Base-by-base conservation (phyloP, 495 filamentous ascomycete genomes). In the Trichocladium antarcticum region DNA sequence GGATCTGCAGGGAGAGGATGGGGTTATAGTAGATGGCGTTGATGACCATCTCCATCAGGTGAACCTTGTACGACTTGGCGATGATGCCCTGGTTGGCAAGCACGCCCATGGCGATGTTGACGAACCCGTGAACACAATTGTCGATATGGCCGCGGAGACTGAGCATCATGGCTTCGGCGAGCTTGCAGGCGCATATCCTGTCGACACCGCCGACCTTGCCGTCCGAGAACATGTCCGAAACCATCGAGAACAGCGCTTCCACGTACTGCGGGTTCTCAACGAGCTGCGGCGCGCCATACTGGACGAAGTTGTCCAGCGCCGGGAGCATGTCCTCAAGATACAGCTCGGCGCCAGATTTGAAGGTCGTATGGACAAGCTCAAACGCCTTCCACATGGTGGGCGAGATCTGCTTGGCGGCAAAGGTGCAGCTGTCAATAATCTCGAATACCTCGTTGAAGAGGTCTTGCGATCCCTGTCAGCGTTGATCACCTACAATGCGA, bases 321-420 rank as follows among this genome's bases (percentile, higher is more conserved):
- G 92, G 92, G 22, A 98, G 81, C 92, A 98, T 98, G 53, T 98
- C 92, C 63, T 95, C 89, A n/a, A 98, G 78, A 56, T 97, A 98
- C 19, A 97, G 74, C 71, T 97, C 92, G 14, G 92, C 92, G 28
- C 92, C 89, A 37, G 87, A 83, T 72, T 96, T 95, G 76, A 98
- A 98, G 8, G 90, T 95, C 54, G 84, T 78, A 64, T 97, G 93
- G 50, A 98, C 92, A 24, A 97, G 80, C 66, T 89, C 88, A 57
- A 98, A 98, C 2, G 93, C 89, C 60, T 88, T 80, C 92, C 92
- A 98, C 92, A 98, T 98, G 28, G 84, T 94, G 19, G 84, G 81
- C 4, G 92, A 95, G 51, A 98, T 95, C 31, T 77, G 75, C 70
- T 97, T 98, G 31, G 92, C 89, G 14, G 92, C 83, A 61, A 97